phyloP scores from a whole-genome alignment of 2,329 filamentous ascomycete species.

The Claviceps sp. region DNA sequence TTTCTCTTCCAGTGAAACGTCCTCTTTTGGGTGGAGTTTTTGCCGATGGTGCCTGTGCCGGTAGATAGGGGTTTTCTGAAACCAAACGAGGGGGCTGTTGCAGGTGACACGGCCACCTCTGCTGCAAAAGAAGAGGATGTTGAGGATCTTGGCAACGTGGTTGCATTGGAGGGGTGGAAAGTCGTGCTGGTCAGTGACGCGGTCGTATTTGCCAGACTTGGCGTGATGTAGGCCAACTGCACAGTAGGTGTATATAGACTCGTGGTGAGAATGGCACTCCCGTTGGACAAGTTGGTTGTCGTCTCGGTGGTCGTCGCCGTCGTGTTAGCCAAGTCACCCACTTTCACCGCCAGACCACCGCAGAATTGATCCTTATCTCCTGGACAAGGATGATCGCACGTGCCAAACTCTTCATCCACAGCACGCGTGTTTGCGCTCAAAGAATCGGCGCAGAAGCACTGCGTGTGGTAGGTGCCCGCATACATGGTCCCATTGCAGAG shows the following conservation, averaged over 20 bases:
- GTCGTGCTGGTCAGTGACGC: not conserved
- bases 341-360: constrained; percentile 21
- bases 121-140: too few species aligned
- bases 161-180: not conserved
- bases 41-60: not conserved
- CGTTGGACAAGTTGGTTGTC: too few species aligned
- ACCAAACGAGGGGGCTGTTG: too few species aligned
- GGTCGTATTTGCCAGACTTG: not conserved
- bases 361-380: constrained; percentile 27
- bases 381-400: constrained; percentile 25
- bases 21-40: not conserved
- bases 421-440: constrained; percentile 28
- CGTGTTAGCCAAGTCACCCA: constrained; percentile 1
- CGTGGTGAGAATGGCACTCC: too few species aligned
- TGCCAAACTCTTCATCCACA: constrained; percentile 7
- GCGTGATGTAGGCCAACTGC: not conserved
- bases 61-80: not conserved
- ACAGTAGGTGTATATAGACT: not conserved
- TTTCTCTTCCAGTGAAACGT: not conserved
- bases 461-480: constrained; percentile 25
- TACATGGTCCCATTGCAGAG: constrained; percentile 23
- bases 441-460: constrained; percentile 31
- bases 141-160: too few species aligned
- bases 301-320: not conserved
- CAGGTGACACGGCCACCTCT: too few species aligned